phyloP scores from a whole-genome alignment of 2,329 filamentous ascomycete species.

The Helotiales sp. region DNA sequence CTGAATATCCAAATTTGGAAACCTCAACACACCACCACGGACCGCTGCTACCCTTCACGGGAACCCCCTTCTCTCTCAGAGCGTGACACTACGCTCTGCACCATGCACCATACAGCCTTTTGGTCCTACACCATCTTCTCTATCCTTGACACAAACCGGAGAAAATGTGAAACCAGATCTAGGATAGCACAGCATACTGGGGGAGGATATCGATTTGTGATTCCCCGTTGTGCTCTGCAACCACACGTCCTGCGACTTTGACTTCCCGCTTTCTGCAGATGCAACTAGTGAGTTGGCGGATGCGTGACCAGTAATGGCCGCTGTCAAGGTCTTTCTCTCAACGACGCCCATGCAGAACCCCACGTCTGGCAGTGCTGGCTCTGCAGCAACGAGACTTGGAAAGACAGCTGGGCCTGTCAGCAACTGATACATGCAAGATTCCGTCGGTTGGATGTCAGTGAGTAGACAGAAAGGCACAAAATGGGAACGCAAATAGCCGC shows the following conservation, averaged over 20 bases:
- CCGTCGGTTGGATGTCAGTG: not conserved
- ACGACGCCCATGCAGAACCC: not conserved
- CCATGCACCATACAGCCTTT: not conserved
- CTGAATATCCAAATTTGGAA: not conserved
- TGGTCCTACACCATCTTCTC: not conserved
- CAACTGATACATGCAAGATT: not conserved
- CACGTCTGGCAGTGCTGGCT: not conserved
- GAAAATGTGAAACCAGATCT: not conserved
- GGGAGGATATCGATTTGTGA: not conserved
- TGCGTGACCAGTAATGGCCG: not conserved
- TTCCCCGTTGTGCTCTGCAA: not conserved
- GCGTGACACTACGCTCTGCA: not conserved
- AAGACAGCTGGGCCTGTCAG: not conserved
- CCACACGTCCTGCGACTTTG: not conserved
- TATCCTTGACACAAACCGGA: not conserved
- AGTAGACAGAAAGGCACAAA: not conserved
- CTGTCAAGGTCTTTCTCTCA: not conserved
- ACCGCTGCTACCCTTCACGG: not conserved
- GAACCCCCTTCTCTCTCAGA: not conserved
- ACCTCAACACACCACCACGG: not conserved
- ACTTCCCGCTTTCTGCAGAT: not conserved
- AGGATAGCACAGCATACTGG: not conserved
- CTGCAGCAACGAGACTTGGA: not conserved
- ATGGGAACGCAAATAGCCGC: not conserved
- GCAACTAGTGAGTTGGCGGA: not conserved